Evolutionary conservation across 305 asterid genomes (phyloP), one percentile per base, ranked within the genome.

Genomic region (Fraxinus nigra): DNA sequence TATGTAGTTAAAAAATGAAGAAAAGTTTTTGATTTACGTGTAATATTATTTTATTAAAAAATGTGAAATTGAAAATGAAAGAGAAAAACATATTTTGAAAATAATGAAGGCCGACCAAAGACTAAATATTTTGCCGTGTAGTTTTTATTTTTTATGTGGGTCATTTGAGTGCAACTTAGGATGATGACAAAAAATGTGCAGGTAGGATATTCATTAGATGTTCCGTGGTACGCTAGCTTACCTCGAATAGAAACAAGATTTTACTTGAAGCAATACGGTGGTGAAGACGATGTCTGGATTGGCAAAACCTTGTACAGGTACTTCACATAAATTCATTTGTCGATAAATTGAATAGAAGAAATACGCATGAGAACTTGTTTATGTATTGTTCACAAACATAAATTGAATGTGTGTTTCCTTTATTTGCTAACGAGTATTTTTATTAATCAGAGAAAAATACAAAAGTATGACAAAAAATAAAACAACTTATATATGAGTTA

Each of bases 291-390:
- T 75, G 97, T 96, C 6, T 96, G 99, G 99, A 96, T 96, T 78
- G 99, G 98, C 81, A 96, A 96, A 85, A 93, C 99, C 16, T 83
- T 96, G 14, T 96, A 96, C 84, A 92, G 99, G 99, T 95, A 85
- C 14, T 0, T 13, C 18, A 46, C 4, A 3, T 0, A 46, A 46
- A 46, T 32, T 28, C 35, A 14, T 30, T 22, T 26, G 4, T 30
- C 11, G 22, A 48, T 22, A 10, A 10, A 24, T 65, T 9, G 33
- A 7, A 20, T 61, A 20, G 14, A 16, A 51, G 40, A 6, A 35
- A 1, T 54, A 9, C 14, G 13, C 48, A 40, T 2, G 48, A 40
- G 3, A 40, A 40, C 48, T 40, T 14, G n/a, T 1, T 1, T 51
- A 16, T 4, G 14, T 73, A 20, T 5, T 32, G 34, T 32, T 32